Base-by-base conservation (phyloP, 108 stramenopile species). In the Cyclotella baltica region DNA sequence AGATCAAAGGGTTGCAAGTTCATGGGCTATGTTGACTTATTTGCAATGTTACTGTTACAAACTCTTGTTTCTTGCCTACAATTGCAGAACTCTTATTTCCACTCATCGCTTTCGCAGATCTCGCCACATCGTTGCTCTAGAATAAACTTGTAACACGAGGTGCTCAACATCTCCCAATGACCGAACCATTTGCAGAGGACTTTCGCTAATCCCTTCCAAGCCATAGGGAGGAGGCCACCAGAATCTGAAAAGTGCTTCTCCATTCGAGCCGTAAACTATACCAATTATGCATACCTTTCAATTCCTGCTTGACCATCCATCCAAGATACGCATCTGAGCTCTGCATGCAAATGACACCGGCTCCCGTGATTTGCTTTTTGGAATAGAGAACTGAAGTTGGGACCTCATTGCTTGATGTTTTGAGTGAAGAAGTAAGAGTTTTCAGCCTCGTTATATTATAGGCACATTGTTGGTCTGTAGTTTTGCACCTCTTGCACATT, bases 181-280 rank as follows among this genome's bases (percentile, higher is more conserved):
- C 94, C 94, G 72, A 95, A 95, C 94, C 94, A 95, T 83, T 95
- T 92, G 67, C 90, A 95, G 63, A 95, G 61, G 27, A 95, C 94
- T 72, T 93, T 95, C 20, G 93, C 94, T 16, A 95, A 85, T 13
- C 92, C 92, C 66, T 95, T 95, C 94, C 94, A 95, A 3, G 94
- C 94, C 48, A 90, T 86, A 19, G 94, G 94, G 22, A 95, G 77
- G 20, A 96, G 87, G 1, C 88, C 91, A 19, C 93, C 90, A 71
- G 88, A 87, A 71, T 92, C 95, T 4, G 90, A 92, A 6, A 96
- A 76, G 55, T 96, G 95, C 70, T 96, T 96, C 70, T 92, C 95
- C 95, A 96, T 96, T 22, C 95, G 70, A 19, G 88, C n/a, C 84
- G 69, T 89, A 92, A n/a, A 96, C 91, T 13, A 87, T 80, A 13